Conservation (phyloP, 768 basidiomycete species). For the Hysterangium stoloniferum region DNA sequence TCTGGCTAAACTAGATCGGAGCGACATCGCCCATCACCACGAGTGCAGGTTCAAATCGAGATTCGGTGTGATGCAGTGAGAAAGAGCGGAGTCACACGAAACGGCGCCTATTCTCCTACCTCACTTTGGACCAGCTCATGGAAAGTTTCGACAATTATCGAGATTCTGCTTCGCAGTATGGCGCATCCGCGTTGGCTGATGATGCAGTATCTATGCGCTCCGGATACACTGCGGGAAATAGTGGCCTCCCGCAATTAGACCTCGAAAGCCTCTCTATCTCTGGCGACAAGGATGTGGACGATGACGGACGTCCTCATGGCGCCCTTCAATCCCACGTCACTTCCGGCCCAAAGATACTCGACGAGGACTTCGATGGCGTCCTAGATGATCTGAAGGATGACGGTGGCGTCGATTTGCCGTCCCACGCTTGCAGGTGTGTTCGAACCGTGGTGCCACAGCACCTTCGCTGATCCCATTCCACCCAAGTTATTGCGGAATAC, state of each 20-base stretch:
- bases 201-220: constrained; percentile 21
- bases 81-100: too few relatives aligned
- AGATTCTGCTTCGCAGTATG: constrained; percentile 21
- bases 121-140: too few relatives aligned
- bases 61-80: too few relatives aligned
- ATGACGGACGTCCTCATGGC: constrained; percentile 4
- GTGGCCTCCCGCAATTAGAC: constrained; percentile 13
- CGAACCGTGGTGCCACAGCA: constrained; percentile 15
- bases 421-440: constrained; percentile 90
- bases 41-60: too few relatives aligned
- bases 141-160: constrained; percentile 16
- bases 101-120: too few relatives aligned
- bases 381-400: constrained; percentile 87
- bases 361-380: constrained; percentile 87
- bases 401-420: constrained; percentile 65
- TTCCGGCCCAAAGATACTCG: constrained; percentile 30
- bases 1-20: too few relatives aligned
- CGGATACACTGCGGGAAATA: constrained; percentile 19
- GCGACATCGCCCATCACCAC: too few relatives aligned
- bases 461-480: constrained; percentile 6
- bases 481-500: constrained; percentile 91
- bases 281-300: constrained; percentile 3
- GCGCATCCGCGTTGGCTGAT: constrained; percentile 14
- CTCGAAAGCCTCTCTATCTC: constrained; percentile 16
- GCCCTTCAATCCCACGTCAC: constrained; percentile 19